These are phyloP conservation scores for Malus sieversii DNA, from an alignment of 306 rosid genomes.

Conservation along the genomic window DNA sequence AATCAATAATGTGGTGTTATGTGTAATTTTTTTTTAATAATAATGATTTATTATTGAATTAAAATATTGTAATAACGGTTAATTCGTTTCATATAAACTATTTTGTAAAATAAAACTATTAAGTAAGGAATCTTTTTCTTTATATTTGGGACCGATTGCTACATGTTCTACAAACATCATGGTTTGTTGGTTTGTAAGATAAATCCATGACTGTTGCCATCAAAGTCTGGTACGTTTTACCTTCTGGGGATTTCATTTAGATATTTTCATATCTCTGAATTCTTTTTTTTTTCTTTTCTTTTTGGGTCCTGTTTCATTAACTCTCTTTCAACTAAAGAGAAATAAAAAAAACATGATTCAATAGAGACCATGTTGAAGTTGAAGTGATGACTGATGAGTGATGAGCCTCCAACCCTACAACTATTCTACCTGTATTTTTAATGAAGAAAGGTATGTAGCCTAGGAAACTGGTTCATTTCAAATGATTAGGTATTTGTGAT, in stretches of 20 bases:
- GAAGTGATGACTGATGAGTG: too few species aligned
- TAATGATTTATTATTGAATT: too few species aligned
- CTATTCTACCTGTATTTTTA: background rate
- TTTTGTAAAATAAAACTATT: too few species aligned
- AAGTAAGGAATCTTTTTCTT: background rate
- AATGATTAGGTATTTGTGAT: too few species aligned
- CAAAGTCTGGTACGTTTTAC: background rate
- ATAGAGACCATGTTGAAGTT: background rate
- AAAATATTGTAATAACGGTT: background rate
- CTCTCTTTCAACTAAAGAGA: background rate
- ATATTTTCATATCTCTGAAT: background rate
- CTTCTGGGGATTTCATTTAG: background rate
- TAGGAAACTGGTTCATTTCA: too few species aligned
- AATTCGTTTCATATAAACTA: background rate
- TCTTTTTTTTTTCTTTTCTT: background rate
- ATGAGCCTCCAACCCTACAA: background rate
- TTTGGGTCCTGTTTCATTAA: background rate
- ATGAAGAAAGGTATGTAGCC: too few species aligned
- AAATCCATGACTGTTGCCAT: slow-evolving; percentile 6
- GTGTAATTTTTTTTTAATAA: too few species aligned
- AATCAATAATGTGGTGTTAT: too few species aligned
- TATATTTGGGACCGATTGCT: slow-evolving; percentile 2
- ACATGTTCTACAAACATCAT: background rate
- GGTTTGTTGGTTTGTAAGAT: slow-evolving; percentile 4
- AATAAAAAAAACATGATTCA: background rate